These are phyloP conservation scores for Scedosporium aurantiacum DNA, from an alignment of 2,329 filamentous ascomycete species.

Conservation along the genomic window DNA sequence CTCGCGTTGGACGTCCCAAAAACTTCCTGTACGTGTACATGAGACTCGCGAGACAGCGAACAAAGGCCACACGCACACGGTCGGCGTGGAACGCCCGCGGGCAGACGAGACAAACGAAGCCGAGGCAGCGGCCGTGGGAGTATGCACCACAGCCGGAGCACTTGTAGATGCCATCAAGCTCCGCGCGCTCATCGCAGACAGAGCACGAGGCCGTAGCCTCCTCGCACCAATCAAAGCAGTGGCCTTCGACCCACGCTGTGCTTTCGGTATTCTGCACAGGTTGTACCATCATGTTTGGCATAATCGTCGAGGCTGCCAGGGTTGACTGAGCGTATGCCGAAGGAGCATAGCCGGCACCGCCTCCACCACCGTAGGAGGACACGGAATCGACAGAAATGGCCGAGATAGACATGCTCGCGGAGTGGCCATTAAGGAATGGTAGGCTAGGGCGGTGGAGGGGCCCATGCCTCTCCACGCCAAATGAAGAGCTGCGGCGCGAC, in stretches of 20 bases:
- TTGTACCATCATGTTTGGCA: slow-evolving; percentile 74
- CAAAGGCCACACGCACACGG: slow-evolving; percentile 51
- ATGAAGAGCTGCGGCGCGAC: slow-evolving; percentile 86
- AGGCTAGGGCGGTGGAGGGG: slow-evolving; percentile 59
- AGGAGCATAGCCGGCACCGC: slow-evolving; percentile 60
- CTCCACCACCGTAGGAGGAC: slow-evolving; percentile 56
- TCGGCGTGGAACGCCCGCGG: slow-evolving; percentile 51
- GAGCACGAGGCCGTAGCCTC: slow-evolving; percentile 55
- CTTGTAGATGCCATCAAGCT: slow-evolving; percentile 62
- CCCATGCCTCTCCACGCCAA: slow-evolving; percentile 63
- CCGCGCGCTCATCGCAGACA: slow-evolving; percentile 65
- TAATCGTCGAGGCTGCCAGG: slow-evolving; percentile 71
- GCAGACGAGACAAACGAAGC: slow-evolving; percentile 52
- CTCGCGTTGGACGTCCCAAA: slow-evolving; percentile 45
- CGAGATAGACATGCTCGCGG: slow-evolving; percentile 47
- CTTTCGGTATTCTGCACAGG: slow-evolving; percentile 69
- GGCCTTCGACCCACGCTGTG: slow-evolving; percentile 74
- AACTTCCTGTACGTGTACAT: slow-evolving; percentile 57
- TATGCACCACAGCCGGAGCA: slow-evolving; percentile 54
- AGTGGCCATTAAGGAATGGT: slow-evolving; percentile 61
- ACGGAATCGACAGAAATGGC: slow-evolving; percentile 51
- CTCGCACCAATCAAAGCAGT: slow-evolving; percentile 59
- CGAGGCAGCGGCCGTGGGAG: slow-evolving; percentile 49
- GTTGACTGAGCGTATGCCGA: slow-evolving; percentile 82
- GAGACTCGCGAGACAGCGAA: slow-evolving; percentile 53